Evolutionary conservation across 129 eudicot genomes (phyloP).

Genomic region (Heracleum sosnowskyi): DNA sequence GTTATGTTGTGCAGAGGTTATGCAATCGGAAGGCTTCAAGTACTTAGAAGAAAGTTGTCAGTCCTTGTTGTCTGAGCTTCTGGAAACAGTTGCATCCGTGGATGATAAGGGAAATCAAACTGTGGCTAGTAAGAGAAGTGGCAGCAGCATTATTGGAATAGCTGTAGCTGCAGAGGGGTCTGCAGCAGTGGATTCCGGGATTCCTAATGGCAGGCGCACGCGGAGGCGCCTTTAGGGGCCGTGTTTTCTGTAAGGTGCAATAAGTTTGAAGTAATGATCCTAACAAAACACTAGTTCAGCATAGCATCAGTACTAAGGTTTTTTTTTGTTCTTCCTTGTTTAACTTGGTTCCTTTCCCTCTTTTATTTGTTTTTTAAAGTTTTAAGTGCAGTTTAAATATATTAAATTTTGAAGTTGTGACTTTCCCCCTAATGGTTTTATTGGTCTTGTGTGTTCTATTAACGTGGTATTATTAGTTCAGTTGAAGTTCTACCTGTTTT

Average conservation of each 20-base stretch:
- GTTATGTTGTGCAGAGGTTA: constrained; percentile 41
- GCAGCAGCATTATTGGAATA: constrained; percentile 62
- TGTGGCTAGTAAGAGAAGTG: constrained; percentile 59
- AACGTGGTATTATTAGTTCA: not conserved
- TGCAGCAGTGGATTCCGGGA: constrained; percentile 17
- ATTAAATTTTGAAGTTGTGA: not conserved
- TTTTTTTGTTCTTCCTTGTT: not conserved
- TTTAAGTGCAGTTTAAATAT: not conserved
- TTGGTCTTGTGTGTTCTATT: not conserved
- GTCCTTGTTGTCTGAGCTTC: constrained; percentile 58
- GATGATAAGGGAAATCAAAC: constrained; percentile 46
- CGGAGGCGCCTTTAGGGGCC: constrained; percentile 12
- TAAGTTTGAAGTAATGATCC: not conserved
- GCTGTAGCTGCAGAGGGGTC: constrained; percentile 37
- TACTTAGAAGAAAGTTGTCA: constrained; percentile 68
- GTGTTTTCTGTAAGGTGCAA: not conserved
- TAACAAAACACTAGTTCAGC: constrained; percentile 2
- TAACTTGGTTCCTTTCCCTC: not conserved
- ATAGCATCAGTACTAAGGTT: not conserved
- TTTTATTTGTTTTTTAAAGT: not conserved
- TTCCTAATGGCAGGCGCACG: constrained; percentile 10
- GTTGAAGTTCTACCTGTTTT: not conserved
- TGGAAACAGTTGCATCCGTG: constrained; percentile 58
- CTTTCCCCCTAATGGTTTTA: not conserved
- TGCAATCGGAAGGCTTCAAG: constrained; percentile 76